Percentiles rank a stretch among this genome's conserved stretches.
Conservation (phyloP, 176 grass and related monocot genomes). For the Bolboschoenus planiculmis region DNA sequence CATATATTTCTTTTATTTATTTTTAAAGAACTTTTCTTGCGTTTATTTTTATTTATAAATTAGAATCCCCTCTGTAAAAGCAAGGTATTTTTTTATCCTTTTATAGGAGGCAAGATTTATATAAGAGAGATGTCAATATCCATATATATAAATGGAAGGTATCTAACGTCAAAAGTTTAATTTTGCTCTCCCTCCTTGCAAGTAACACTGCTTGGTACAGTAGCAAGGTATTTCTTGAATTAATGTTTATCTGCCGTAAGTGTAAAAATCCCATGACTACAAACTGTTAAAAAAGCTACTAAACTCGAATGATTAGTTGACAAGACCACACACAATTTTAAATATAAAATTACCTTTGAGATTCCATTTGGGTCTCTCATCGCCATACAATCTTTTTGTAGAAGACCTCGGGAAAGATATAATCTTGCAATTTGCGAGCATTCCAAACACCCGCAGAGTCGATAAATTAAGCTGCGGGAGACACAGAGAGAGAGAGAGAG, state of each 20-base stretch:
- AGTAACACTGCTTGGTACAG: slow-evolving; percentile 46
- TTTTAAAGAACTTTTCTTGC: too few relatives aligned
- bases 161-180: slow-evolving; percentile 57
- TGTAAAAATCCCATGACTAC: too few relatives aligned
- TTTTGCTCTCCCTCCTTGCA: slow-evolving; percentile 72
- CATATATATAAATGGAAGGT: too few relatives aligned
- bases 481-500: too few relatives aligned
- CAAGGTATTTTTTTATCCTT: too few relatives aligned
- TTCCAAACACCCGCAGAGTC: slow-evolving; percentile 22
- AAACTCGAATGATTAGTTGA: too few relatives aligned
- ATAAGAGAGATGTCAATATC: too few relatives aligned
- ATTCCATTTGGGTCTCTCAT: slow-evolving; percentile 58
- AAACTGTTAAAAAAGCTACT: too few relatives aligned
- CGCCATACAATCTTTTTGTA: slow-evolving; percentile 60
- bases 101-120: too few relatives aligned
- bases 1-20: neutral
- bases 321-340: neutral
- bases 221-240: slow-evolving; percentile 70
- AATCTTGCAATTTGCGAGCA: slow-evolving; percentile 24
- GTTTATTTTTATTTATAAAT: too few relatives aligned
- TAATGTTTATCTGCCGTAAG: too few relatives aligned
- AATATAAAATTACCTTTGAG: slow-evolving; percentile 36
- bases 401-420: slow-evolving; percentile 66
- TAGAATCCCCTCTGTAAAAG: too few relatives aligned
- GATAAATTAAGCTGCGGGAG: slow-evolving; percentile 17